These are phyloP conservation scores for Tetradesmus obliquus DNA, from an alignment of 139 green algal species.

Conservation along the genomic window DNA sequence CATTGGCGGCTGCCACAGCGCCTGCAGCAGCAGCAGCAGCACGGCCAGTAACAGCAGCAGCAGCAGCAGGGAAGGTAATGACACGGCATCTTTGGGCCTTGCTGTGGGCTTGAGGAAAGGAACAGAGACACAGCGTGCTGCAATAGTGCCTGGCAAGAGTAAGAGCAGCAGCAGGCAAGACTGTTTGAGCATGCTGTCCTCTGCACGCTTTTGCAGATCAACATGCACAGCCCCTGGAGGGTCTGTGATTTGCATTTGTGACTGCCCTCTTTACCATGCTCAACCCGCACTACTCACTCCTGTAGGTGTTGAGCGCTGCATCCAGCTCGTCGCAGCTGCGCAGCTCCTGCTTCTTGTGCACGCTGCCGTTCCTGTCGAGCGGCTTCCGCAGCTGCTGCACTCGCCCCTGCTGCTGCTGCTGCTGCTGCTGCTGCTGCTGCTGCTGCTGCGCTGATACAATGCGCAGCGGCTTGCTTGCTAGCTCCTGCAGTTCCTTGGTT, in stretches of 20 bases:
- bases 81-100: neutral
- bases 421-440: neutral
- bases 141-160: too few species aligned
- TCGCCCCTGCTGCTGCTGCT: neutral
- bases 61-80: neutral
- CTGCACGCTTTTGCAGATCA: too few species aligned
- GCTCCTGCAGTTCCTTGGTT: neutral
- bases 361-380: neutral
- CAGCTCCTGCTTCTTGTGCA: neutral
- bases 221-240: too few species aligned
- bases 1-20: neutral
- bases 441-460: neutral
- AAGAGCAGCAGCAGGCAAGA: too few species aligned
- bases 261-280: too few species aligned
- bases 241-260: too few species aligned
- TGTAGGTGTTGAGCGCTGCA: neutral
- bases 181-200: too few species aligned
- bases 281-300: neutral
- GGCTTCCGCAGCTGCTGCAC: neutral
- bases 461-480: neutral
- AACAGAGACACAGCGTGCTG: too few species aligned
- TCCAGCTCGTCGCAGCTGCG: slow-evolving; percentile 6
- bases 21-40: neutral
- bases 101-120: too few species aligned
- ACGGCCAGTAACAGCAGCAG: neutral